Base-by-base conservation (phyloP, 2,329 filamentous ascomycete genomes). In the Fusarium haematococcum region DNA sequence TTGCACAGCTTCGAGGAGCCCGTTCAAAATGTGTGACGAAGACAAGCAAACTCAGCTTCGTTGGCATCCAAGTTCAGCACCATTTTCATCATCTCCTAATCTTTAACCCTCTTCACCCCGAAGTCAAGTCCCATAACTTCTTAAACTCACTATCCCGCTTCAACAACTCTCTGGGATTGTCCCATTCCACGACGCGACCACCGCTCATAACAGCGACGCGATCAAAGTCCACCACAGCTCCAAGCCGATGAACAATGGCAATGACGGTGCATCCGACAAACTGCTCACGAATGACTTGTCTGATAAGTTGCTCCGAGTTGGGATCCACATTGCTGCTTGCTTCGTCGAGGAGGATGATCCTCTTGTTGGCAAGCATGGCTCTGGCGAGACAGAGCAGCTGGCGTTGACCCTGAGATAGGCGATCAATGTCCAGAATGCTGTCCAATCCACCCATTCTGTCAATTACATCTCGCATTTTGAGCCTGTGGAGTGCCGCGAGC, bases 211-310 rank as follows among this genome's bases (percentile, higher is more conserved):
- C 63, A 25, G 69, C 63, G 10, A 73, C 68, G 9, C 64, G 54
- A 32, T 70, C 71, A 27, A 68, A 70, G 13, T 71, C 65, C 4
- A 60, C 57, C 13, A 72, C 52, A 23, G 63, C 30, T 3, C 45
- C 65, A 0, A 75, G 60, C 1, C 81, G 78, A 69, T 86, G 84
- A 0, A 80, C 83, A n/a, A 86, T 79, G 2, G 82, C 79, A 20
- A 86, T 80, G 18, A 93, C 85, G 0, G 91, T 93, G 69, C 88
- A 87, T 0, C 78, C 72, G 3, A 71, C 63, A 30, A 84, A 83
- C 59, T 83, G 78, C 1, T 78, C 66, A 1, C 64, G 67, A 10
- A 85, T 76, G 13, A 84, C 73, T 2, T 77, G 73, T 61, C 82
- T 80, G 69, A 85, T 82, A 13, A 78, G 69, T 14, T 77, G 75